Base-by-base conservation (phyloP, 345 rosid species). In the Salix koriyanagi region DNA sequence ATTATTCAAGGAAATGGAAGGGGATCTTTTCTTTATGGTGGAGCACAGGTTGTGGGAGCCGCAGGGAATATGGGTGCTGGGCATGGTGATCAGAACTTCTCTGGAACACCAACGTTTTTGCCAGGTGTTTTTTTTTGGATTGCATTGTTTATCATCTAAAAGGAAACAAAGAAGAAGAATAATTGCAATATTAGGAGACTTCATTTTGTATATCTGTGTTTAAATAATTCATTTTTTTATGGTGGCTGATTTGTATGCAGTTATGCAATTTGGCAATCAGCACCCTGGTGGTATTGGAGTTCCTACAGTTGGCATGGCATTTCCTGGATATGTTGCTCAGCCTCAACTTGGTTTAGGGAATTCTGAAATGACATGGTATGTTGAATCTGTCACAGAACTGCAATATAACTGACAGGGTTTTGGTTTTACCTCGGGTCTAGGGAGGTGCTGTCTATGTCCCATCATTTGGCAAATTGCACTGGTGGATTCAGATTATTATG, bases 341-440 rank as follows among this genome's bases (percentile, higher is more conserved):
- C 92, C 91, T 19, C 97, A 95, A 80, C 96, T 77, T 86, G 99
- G 99, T 75, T 44, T 88, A 58, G 92, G 94, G 72, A 95, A 91
- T 83, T 91, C 97, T 11, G 97, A 94, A 83, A 91, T 94, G 98
- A 89, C 98, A 81, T 94, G 97, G 98, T 94, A 92, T 69, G 5
- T 34, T 74, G 19, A 39, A 61, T 79, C 28, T 75, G 32, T 66
- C 37, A 28, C 23, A 15, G 7, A 15, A 30, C n/a, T 28, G 6
- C 25, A 30, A 23, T 7, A 10, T 16, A 19, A 28, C 21, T 56
- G 15, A 7, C 10, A 1, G 28, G 28, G 23, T 72, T 4, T 28
- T 61, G 18, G 28, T 5, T 25, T 34, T 61, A 64, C 36, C 34
- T 61, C 19, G n/a, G 32, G 42, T 19, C 14, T 2, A 19, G 37